Evolutionary conservation across 176 grass and related monocot species (phyloP), one percentile per base, ranked within the genome.

Genomic region (Otatea glauca): DNA sequence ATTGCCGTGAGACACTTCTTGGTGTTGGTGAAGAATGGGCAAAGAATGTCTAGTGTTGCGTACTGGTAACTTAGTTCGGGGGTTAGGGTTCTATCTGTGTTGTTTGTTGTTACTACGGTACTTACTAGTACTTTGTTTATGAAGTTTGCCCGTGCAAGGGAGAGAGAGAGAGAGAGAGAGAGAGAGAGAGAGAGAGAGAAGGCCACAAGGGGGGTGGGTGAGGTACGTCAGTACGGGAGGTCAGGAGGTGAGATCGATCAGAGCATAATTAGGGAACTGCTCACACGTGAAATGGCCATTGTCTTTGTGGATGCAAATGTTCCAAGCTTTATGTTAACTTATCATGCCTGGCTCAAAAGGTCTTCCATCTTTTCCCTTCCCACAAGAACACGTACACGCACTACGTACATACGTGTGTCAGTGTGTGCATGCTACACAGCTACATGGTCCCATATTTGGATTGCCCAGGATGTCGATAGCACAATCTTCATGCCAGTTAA

Each of bases 81-180:
- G 29, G 70, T 83, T 89, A 88, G 88, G 90, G 64, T 91, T 97
- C n/a, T 74, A 55, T 85, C 70, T 75, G 83, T 50, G 48, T 13
- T 64, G 37, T 12, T 16, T 50, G 48, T 13, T 64, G 37, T 12
- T 16, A 25, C n/a, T n/a, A 39, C 21, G 37, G 10, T 77, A 41
- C 79, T 65, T 14, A 35, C 70, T 24, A 55, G 11, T 78, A 80
- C 51, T 81, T 92, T 76, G 72, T 81, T 81, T 68, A 58, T 79
- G 72, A 66, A 37, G 84, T 79, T 90, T 69, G 85, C 83, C 55
- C 65, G 72, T 86, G 83, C 65, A 11, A n/a, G 81, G 47, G 74
- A 68, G 70, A 81, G 78, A 75, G 25, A 18, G 65, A 29, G 42
- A 62, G 11, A n/a, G n/a, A n/a, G n/a, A n/a, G n/a, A n/a, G n/a